Evolutionary conservation across 768 basidiomycete genomes (phyloP), one percentile per base, ranked within the genome.

Genomic region (Mycena leptocephala): DNA sequence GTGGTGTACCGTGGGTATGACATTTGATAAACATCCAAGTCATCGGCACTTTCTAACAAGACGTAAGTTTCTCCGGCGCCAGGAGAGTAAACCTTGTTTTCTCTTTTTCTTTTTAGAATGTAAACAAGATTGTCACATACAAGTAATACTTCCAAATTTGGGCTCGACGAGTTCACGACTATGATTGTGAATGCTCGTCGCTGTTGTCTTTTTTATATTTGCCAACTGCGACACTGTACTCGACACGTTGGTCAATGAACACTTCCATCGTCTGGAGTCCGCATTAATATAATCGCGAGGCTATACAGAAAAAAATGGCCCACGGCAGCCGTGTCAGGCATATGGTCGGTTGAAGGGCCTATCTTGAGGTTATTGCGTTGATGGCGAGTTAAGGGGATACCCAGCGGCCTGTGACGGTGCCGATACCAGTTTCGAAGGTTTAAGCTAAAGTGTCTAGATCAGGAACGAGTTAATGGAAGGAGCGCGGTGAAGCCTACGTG

Each of bases 371-470:
- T 55, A 30, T 14, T 9, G 53, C 53, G 48, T 20, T 46, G 43
- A 24, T 10, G 22, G 14, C 48, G 48, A 16, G 2, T 30, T 22
- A 75, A 43, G 7, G 62, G 39, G 22, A 75, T 70, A 16, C 69
- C 59, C 37, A 70, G 65, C 26, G 62, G 53, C 28, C 28, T 28
- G 53, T 61, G 58, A 2, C 68, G 61, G 55, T 70, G 55, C 2
- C 74, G 74, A 22, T 70, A 70, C 68, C 67, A 75, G 55, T 70
- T 75, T 5, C 74, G 61, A 13, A 75, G 63, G 58, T 75, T 75
- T 2, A 75, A 51, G 5, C 73, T 74, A 26, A 9, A 43, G n/a
- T 24, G 48, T 24, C 5, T 5, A 24, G 8, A 55, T 39, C 20
- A 0, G 26, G 3, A 22, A 30, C 26, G 26, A 55, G 8, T 24